These are phyloP conservation scores for Periglandula ipomoeae DNA, from an alignment of 2,329 filamentous ascomycete species.

Conservation along the genomic window DNA sequence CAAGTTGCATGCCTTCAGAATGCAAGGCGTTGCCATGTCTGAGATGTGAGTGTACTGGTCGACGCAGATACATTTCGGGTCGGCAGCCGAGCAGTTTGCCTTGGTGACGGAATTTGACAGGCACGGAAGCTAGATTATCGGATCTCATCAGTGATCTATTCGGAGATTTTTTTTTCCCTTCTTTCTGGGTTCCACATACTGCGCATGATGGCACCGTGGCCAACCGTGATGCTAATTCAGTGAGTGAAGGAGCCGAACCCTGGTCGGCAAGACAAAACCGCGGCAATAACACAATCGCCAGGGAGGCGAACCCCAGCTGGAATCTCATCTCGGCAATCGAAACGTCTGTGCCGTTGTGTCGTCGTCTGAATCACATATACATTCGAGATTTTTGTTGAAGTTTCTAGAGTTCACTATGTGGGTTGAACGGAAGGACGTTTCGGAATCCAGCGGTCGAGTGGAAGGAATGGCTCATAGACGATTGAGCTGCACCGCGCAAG, in stretches of 20 bases:
- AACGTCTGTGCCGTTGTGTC: background rate
- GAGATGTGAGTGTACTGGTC: slow-evolving; percentile 14
- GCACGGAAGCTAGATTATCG: background rate
- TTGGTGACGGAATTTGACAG: background rate
- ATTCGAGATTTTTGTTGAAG: background rate
- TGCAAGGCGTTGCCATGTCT: slow-evolving; percentile 14
- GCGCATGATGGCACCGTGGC: slow-evolving; percentile 2
- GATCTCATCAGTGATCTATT: background rate
- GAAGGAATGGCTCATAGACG: no score
- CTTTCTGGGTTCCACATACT: background rate
- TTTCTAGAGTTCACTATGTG: no score
- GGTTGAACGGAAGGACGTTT: no score
- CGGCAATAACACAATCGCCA: background rate
- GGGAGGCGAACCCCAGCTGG: background rate
- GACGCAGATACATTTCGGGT: slow-evolving; percentile 27
- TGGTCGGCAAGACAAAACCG: background rate
- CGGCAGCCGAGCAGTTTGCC: slow-evolving; percentile 10
- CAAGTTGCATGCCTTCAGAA: slow-evolving; percentile 14
- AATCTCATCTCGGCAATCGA: background rate
- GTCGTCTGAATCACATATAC: background rate
- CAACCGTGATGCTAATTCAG: background rate
- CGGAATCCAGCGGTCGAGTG: background rate
- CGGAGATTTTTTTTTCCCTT: background rate
- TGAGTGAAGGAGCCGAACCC: background rate
- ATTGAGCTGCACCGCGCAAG: background rate